Conservation (phyloP, 176 grass and related monocot species). For the Alopecurus myosuroides region DNA sequence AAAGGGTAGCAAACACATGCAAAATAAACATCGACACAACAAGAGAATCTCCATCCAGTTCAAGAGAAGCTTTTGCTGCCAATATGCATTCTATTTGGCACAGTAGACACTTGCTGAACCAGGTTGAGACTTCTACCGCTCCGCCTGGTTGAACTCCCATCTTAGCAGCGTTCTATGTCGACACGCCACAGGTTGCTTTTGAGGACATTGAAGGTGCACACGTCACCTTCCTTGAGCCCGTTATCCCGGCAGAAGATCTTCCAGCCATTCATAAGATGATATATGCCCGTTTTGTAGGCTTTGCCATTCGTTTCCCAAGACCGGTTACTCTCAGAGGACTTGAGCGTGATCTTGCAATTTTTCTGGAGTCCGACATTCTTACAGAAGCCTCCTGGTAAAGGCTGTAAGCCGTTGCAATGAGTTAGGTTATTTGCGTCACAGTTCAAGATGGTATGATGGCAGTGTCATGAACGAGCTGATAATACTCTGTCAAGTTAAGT, state of each 20-base stretch:
- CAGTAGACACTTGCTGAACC: not conserved
- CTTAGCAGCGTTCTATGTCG: not conserved
- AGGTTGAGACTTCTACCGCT: not conserved
- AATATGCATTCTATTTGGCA: not conserved
- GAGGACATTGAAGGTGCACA: conserved; percentile 21
- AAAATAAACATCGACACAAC: not conserved
- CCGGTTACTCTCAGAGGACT: not conserved
- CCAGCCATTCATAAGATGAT: not conserved
- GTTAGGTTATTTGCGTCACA: not conserved
- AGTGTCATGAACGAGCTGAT: not conserved
- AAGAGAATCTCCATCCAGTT: not conserved
- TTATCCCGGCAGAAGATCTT: not conserved
- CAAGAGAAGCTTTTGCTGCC: not conserved
- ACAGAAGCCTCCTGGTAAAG: no score
- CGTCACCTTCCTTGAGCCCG: not conserved
- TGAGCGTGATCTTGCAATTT: not conserved
- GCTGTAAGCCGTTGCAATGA: not conserved
- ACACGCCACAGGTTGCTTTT: not conserved
- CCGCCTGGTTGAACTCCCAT: not conserved
- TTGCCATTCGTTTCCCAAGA: not conserved
- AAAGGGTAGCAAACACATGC: not conserved
- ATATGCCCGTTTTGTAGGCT: not conserved
- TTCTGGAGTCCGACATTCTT: not conserved
- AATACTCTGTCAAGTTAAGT: not conserved
- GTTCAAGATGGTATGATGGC: not conserved